phyloP scores from a whole-genome alignment of 352 stramenopile species.

The Achlya hypogyna region DNA sequence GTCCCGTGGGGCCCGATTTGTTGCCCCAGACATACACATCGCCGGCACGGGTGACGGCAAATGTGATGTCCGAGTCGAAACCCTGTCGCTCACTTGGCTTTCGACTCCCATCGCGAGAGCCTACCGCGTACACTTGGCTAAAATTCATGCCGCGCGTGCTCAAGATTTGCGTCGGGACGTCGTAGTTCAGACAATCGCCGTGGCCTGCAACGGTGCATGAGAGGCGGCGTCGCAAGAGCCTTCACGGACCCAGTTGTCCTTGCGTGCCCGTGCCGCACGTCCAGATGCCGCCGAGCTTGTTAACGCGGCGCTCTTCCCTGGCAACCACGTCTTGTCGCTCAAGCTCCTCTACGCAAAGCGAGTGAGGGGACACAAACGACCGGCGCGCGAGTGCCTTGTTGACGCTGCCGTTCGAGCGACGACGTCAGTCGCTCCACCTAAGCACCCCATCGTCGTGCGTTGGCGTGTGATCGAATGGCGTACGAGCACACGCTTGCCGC shows the following conservation, averaged over 20 bases:
- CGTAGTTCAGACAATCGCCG: slow-evolving; percentile 49
- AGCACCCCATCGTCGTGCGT: background rate
- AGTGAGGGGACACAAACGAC: background rate
- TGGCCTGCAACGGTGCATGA: slow-evolving; percentile 31
- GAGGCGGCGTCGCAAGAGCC: background rate
- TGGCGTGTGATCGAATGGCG: background rate
- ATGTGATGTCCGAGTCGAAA: slow-evolving; percentile 74
- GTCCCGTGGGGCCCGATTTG: slow-evolving; percentile 41
- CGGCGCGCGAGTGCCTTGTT: slow-evolving; percentile 27
- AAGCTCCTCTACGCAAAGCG: slow-evolving; percentile 38
- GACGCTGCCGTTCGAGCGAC: slow-evolving; percentile 54
- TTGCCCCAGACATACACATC: slow-evolving; percentile 81
- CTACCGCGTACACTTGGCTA: slow-evolving; percentile 67
- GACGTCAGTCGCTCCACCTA: slow-evolving; percentile 41
- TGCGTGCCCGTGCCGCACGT: slow-evolving; percentile 64
- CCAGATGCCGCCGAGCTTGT: slow-evolving; percentile 78
- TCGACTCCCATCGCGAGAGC: background rate
- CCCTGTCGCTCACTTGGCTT: slow-evolving; percentile 28
- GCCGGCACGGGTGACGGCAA: slow-evolving; percentile 51
- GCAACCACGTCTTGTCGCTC: slow-evolving; percentile 47
- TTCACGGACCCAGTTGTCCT: slow-evolving; percentile 38
- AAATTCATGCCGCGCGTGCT: slow-evolving; percentile 51
- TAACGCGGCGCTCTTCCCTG: slow-evolving; percentile 57
- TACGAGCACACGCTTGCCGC: slow-evolving; percentile 53
- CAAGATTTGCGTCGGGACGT: slow-evolving; percentile 54